These are phyloP conservation scores for Spencermartinsiella europaea DNA, from an alignment of 805 yeast genomes.

Conservation along the genomic window DNA sequence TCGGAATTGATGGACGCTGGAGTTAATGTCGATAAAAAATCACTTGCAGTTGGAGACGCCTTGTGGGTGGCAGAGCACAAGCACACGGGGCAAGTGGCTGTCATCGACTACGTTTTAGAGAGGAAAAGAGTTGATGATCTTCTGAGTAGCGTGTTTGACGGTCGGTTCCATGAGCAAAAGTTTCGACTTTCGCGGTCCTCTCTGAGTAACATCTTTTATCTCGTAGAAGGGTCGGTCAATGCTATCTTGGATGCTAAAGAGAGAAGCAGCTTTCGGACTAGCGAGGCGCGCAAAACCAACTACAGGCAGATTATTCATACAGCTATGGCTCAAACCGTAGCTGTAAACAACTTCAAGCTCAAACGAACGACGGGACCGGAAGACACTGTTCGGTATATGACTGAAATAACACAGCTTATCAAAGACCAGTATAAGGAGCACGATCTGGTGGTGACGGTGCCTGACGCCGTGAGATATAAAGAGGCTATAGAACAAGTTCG, in stretches of 20 bases:
- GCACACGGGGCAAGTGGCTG: constrained; percentile 53
- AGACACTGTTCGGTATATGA: constrained; percentile 62
- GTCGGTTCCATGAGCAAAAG: constrained; percentile 85
- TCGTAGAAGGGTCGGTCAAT: constrained; percentile 63
- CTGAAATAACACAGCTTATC: constrained; percentile 44
- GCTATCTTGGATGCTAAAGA: constrained; percentile 36
- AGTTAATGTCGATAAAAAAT: constrained; percentile 46
- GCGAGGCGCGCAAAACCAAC: constrained; percentile 15
- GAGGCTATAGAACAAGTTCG: constrained; percentile 36
- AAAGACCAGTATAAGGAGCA: constrained; percentile 35
- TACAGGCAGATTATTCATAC: constrained; percentile 63
- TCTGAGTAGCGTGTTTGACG: constrained; percentile 76
- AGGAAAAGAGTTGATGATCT: constrained; percentile 87
- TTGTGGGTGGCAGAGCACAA: constrained; percentile 79
- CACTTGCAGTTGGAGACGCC: constrained; percentile 80
- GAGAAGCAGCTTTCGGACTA: background rate
- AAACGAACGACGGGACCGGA: constrained; percentile 67
- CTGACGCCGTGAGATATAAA: constrained; percentile 47
- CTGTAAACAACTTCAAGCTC: constrained; percentile 60
- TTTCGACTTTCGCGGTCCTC: constrained; percentile 66
- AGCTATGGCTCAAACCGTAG: constrained; percentile 63
- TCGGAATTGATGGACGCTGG: constrained; percentile 47
- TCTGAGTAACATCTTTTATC: constrained; percentile 59
- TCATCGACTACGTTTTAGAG: constrained; percentile 80
- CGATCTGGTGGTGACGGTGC: constrained; percentile 38